Evolutionary conservation across 2,329 filamentous ascomycete species (phyloP), one percentile per base, ranked within the genome.

Genomic region (Xylariaceae sp.): DNA sequence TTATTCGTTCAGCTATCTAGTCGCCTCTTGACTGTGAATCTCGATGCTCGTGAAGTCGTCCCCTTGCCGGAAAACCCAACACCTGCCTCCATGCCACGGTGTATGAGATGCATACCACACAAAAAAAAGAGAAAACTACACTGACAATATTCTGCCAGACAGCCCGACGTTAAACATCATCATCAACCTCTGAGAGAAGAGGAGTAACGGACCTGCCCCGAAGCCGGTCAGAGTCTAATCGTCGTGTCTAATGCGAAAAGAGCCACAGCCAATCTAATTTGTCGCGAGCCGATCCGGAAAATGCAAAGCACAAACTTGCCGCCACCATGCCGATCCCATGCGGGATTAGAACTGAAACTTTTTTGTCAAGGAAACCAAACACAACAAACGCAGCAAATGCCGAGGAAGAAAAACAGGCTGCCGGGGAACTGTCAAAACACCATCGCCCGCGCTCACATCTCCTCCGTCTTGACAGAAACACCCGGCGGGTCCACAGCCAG

Each of bases 381-480:
- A 36, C 34, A 45, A 43, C 32, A 53, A n/a, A 53, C 50, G 49
- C 50, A 48, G 38, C 37, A 37, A 42, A 54, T 55, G 50, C 49
- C 36, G 41, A 32, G 42, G 38, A 26, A 26, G 24, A n/a, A n/a
- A 12, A 26, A 26, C n/a, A 14, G 24, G 24, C 24, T 26, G 24
- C n/a, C n/a, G n/a, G n/a, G n/a, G n/a, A n/a, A 23, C 5, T 26
- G 5, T n/a, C 24, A n/a, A 26, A 6, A 26, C 24, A 13, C 51
- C 38, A 55, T 27, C 60, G 51, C n/a, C n/a, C n/a, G n/a, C n/a
- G n/a, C n/a, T n/a, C n/a, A n/a, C n/a, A n/a, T n/a, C n/a, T n/a
- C n/a, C 42, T 62, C 60, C 44, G 60, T 60, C 42, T 65, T 61
- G 51, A 67, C 60, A 40, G 60, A 51, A 37, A 61, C 61, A 39